These are phyloP conservation scores for Calocera cornea DNA, from an alignment of 768 basidiomycete species.

Conservation along the genomic window DNA sequence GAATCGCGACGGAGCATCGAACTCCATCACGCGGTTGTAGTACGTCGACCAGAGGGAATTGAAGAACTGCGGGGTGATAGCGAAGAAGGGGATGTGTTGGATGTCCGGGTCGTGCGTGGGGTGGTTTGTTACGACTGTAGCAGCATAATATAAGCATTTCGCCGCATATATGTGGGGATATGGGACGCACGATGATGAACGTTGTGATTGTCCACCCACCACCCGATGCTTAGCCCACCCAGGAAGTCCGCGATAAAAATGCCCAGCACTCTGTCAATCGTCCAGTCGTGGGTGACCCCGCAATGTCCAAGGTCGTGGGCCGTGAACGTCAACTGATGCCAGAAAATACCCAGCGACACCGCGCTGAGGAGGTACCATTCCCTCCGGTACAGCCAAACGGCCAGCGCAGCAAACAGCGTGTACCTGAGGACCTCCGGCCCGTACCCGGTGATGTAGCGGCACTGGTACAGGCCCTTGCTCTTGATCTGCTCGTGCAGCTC, in stretches of 20 bases:
- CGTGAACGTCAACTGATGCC: constrained; percentile 89
- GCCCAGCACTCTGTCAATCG: constrained; percentile 60
- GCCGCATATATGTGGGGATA: constrained; percentile 2
- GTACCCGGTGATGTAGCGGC: constrained; percentile 73
- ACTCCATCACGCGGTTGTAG: constrained; percentile 73
- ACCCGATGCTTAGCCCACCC: constrained; percentile 88
- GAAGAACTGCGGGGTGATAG: constrained; percentile 80
- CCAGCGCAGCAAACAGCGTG: constrained; percentile 41
- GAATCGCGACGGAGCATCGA: constrained; percentile 53
- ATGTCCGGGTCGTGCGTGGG: constrained; percentile 71
- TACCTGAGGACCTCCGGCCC: constrained; percentile 82
- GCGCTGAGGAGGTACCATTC: constrained; percentile 64
- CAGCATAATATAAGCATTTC: constrained; percentile 3
- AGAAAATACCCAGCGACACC: constrained; percentile 69
- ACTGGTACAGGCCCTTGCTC: constrained; percentile 72
- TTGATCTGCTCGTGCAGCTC: constrained; percentile 59
- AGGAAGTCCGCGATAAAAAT: constrained; percentile 73
- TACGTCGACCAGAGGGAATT: constrained; percentile 82
- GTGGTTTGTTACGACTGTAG: constrained; percentile 86
- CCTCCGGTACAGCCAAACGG: constrained; percentile 47
- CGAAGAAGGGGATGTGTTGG: constrained; percentile 75
- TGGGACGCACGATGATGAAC: constrained; percentile 75
- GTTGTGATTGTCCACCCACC: constrained; percentile 92
- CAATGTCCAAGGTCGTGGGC: constrained; percentile 94
- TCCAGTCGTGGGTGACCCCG: constrained; percentile 82